These are phyloP conservation scores for Malus hybrid DNA, from an alignment of 331 rosid species.

Conservation along the genomic window DNA sequence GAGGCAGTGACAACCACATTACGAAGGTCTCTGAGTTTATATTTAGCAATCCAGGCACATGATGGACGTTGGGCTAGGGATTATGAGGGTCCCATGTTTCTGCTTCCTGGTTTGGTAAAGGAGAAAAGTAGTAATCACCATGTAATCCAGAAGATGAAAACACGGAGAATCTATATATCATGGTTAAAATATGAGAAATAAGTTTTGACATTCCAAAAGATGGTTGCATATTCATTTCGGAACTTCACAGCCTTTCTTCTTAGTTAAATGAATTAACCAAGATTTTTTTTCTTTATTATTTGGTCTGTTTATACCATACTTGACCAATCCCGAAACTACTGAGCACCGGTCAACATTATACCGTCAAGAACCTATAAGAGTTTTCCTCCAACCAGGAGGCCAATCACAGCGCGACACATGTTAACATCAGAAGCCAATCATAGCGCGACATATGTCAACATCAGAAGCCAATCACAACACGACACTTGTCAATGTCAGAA, in stretches of 20 bases:
- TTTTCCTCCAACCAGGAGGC: too few species aligned
- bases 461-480: too few species aligned
- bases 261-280: not conserved
- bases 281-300: not conserved
- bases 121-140: not conserved
- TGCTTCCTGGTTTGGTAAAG: conserved; percentile 29
- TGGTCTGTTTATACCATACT: too few species aligned
- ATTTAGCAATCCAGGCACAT: conserved; percentile 26
- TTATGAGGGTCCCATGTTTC: conserved; percentile 33
- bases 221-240: not conserved
- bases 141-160: not conserved
- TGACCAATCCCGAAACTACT: too few species aligned
- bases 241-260: not conserved
- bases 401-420: too few species aligned
- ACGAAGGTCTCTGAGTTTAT: conserved; percentile 16
- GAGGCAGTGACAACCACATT: conserved; percentile 15
- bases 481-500: too few species aligned
- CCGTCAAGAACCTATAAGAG: too few species aligned
- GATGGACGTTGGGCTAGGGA: conserved; percentile 33
- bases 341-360: too few species aligned
- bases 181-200: not conserved
- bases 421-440: too few species aligned
- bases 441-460: too few species aligned
- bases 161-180: too few species aligned
- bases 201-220: not conserved